Conservation (phyloP, 1,284 basidiomycete species). For the Fistulinella cinereoalba region DNA sequence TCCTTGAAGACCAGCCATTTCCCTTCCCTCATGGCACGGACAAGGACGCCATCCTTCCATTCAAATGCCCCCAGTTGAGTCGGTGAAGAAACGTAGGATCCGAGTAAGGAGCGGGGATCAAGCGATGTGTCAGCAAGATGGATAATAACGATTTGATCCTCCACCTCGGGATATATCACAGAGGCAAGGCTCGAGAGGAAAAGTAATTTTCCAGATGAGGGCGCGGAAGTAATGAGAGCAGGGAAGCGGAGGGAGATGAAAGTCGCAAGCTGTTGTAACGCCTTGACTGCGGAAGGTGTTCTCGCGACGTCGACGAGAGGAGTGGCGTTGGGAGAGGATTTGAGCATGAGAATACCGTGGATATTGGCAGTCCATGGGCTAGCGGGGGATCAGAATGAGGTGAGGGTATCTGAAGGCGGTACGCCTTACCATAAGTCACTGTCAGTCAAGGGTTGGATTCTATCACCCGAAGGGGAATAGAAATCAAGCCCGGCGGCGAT, state of each 20-base stretch:
- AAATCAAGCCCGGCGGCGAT: slow-evolving; percentile 43
- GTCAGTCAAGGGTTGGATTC: slow-evolving; percentile 37
- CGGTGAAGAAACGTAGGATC: slow-evolving; percentile 90
- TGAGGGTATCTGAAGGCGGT: neutral
- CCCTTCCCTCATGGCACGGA: slow-evolving; percentile 87
- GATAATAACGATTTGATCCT: slow-evolving; percentile 73
- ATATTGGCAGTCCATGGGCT: slow-evolving; percentile 59
- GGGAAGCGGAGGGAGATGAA: slow-evolving; percentile 72
- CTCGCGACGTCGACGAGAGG: slow-evolving; percentile 51
- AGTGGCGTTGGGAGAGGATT: slow-evolving; percentile 35
- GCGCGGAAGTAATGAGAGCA: slow-evolving; percentile 81
- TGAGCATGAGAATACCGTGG: slow-evolving; percentile 62
- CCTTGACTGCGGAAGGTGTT: slow-evolving; percentile 59
- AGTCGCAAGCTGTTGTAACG: slow-evolving; percentile 65
- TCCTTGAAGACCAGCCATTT: slow-evolving; percentile 95
- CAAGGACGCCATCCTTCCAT: slow-evolving; percentile 94
- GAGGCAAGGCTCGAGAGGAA: slow-evolving; percentile 77
- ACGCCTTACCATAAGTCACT: slow-evolving; percentile 53
- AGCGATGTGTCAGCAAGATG: slow-evolving; percentile 93
- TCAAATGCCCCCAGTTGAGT: slow-evolving; percentile 88
- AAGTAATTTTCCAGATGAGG: slow-evolving; percentile 89
- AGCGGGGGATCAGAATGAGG: slow-evolving; percentile 5
- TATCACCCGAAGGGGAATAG: slow-evolving; percentile 41
- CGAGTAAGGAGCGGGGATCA: slow-evolving; percentile 91
- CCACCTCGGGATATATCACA: slow-evolving; percentile 53